Base-by-base conservation (phyloP, 306 rosid genomes). In the Potentilla sterilis region DNA sequence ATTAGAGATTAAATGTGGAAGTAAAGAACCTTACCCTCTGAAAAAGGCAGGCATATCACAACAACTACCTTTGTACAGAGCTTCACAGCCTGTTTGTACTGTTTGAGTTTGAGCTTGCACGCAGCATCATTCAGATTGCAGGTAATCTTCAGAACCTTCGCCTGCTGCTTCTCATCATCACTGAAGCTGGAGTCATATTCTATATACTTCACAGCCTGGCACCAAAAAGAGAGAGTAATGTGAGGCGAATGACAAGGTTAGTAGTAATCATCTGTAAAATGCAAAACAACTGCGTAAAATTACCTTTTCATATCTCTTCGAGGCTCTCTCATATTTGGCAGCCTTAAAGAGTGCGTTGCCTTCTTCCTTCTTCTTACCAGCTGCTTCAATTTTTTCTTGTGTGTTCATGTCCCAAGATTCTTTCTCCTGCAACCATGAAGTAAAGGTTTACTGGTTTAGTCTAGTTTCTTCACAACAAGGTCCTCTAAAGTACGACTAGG, bases 371-470 rank as follows among this genome's bases (percentile, higher is more conserved):
- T 85, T 83, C 79, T 78, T 78, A 21, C 83, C 78, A 38, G 85
- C 85, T 1, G 82, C 85, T 78, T 75, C 87, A 40, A 83, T 83
- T 70, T 83, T 86, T 72, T 83, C 89, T 4, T 43, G 72, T 5
- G 78, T 81, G 55, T 55, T 86, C 80, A 86, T 69, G 43, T 83
- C 85, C 85, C 85, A 86, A 22, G 87, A 81, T 64, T 86, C 89
- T 72, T 83, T 86, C 71, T 75, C 87, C 87, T 85, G 76, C 52
- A 66, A 21, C 13, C 46, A 24, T 40, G 1, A 34, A 32, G 4
- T 1, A 51, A 14, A 11, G 14, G 13, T 44, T 37, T 5, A 37
- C 3, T 51, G 15, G 32, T 19, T 32, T 2, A 43, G 46, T 19
- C 47, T 3, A 1, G 13, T 9, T 2, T 55, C 42, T 22, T 9